Conservation (phyloP, 176 grass and related monocot genomes). For the Cymbopogon citratus region DNA sequence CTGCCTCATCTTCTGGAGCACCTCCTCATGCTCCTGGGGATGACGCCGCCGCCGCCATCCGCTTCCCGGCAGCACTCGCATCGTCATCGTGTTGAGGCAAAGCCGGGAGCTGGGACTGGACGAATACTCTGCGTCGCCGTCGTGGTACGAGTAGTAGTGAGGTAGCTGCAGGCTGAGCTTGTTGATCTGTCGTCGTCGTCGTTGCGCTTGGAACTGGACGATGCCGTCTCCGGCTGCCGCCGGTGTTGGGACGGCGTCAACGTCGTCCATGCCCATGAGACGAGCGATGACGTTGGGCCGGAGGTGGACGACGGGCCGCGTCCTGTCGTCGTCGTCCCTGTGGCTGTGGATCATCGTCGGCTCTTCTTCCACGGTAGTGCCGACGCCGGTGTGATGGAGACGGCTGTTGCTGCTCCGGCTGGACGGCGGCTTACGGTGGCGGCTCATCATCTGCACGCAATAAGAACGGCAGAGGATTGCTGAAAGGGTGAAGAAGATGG, state of each 20-base stretch:
- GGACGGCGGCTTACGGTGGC: too few species aligned
- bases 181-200: neutral
- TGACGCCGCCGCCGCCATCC: neutral
- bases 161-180: conserved; percentile 9
- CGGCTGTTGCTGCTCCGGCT: too few species aligned
- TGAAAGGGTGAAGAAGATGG: too few species aligned
- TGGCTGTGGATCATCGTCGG: neutral
- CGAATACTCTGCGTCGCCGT: neutral
- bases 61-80: too few species aligned
- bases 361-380: neutral
- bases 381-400: too few species aligned
- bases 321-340: neutral
- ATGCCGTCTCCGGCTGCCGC: too few species aligned
- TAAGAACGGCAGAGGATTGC: too few species aligned
- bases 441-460: too few species aligned
- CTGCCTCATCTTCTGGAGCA: conserved; percentile 62
- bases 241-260: neutral
- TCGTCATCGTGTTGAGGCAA: neutral
- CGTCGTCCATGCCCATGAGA: conserved; percentile 78
- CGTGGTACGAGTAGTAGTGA: neutral
- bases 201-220: neutral
- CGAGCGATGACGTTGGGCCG: conserved; percentile 60
- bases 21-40: conserved; percentile 42
- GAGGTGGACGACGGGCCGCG: neutral
- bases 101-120: neutral